phyloP scores from a whole-genome alignment of 495 filamentous ascomycete species.

The Patellaria atrata region DNA sequence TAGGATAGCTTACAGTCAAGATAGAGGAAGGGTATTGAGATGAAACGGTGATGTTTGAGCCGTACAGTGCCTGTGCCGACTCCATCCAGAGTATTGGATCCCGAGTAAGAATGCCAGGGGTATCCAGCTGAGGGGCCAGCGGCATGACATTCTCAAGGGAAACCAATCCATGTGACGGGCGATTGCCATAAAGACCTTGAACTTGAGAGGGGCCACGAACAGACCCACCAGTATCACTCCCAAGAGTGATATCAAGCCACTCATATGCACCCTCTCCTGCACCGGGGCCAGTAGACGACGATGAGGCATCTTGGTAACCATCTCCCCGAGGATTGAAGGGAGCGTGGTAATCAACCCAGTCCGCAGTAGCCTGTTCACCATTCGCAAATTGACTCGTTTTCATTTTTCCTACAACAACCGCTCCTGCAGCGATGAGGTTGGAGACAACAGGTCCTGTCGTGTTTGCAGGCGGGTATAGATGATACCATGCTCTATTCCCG shows the following conservation, averaged over 20 bases:
- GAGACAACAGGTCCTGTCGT: slow-evolving; percentile 36
- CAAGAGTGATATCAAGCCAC: slow-evolving; percentile 26
- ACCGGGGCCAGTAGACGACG: slow-evolving; percentile 23
- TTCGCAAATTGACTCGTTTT: slow-evolving; percentile 47
- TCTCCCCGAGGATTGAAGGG: slow-evolving; percentile 26
- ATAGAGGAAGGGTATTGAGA: slow-evolving; percentile 20
- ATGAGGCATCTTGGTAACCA: slow-evolving; percentile 25
- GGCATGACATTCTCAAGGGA: slow-evolving; percentile 32
- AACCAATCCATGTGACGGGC: slow-evolving; percentile 36
- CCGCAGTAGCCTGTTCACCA: slow-evolving; percentile 36
- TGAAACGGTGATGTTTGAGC: slow-evolving; percentile 19
- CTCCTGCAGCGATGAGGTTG: slow-evolving; percentile 44
- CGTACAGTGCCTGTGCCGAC: slow-evolving; percentile 20
- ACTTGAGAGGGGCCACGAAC: slow-evolving; percentile 35
- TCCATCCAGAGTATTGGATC: slow-evolving; percentile 12
- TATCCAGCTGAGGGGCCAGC: slow-evolving; percentile 33
- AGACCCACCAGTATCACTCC: slow-evolving; percentile 31
- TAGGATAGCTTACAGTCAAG: slow-evolving; percentile 16
- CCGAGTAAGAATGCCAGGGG: slow-evolving; percentile 29
- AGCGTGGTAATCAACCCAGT: slow-evolving; percentile 37
- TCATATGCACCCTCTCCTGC: slow-evolving; percentile 19
- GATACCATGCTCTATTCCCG: slow-evolving; percentile 42
- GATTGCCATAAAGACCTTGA: slow-evolving; percentile 36
- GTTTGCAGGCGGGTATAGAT: slow-evolving; percentile 34
- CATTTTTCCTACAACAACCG: slow-evolving; percentile 44